A percentile compares a stretch with the other conserved stretches of the same genome.
Evolutionary conservation across 176 grass and related monocot species (phyloP).

Genomic region (Ensete ventricosum): DNA sequence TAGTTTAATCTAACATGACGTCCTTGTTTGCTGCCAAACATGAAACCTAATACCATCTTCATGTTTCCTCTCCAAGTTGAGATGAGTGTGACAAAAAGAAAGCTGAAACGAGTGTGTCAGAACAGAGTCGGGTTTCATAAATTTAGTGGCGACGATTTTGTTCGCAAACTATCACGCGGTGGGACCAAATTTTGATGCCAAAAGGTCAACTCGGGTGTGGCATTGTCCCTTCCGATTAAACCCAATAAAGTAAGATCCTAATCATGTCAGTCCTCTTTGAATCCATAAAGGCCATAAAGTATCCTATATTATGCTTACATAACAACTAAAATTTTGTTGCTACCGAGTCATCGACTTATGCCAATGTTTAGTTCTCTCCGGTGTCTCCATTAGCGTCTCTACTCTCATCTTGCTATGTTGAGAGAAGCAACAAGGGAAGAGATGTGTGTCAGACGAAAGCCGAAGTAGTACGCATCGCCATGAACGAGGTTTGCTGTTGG

Average conservation of each 20-base stretch:
- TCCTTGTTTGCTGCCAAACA: background rate
- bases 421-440: too few relatives aligned
- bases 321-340: too few relatives aligned
- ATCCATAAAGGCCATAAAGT: background rate
- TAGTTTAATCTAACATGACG: background rate
- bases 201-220: background rate
- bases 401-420: too few relatives aligned
- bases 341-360: too few relatives aligned
- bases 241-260: background rate
- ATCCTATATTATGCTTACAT: too few relatives aligned
- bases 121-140: background rate
- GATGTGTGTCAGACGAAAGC: too few relatives aligned
- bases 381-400: too few relatives aligned
- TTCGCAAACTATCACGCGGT: background rate
- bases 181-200: background rate
- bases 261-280: slow-evolving; percentile 1
- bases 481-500: too few relatives aligned
- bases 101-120: background rate
- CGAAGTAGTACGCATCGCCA: too few relatives aligned
- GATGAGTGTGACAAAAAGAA: background rate
- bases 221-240: background rate
- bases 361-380: too few relatives aligned
- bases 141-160: background rate
- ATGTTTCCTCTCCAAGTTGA: background rate
- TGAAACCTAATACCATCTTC: background rate